Evolutionary conservation across 805 yeast species (phyloP).

Genomic region (Saccharomycopsis javanensis): DNA sequence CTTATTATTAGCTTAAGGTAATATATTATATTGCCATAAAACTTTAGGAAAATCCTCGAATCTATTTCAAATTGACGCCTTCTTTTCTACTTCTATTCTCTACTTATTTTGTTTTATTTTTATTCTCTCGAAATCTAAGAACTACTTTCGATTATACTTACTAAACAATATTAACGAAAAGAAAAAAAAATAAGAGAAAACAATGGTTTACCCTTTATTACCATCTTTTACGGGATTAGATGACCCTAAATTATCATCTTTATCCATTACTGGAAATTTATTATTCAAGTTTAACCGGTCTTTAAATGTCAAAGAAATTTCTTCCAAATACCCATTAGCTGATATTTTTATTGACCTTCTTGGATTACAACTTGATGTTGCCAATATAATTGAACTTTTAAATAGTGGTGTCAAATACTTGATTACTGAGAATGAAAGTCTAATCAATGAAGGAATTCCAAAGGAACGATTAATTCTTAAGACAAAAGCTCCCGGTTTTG

Average conservation of each 20-base stretch:
- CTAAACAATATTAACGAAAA: not conserved
- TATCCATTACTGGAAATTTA: constrained; percentile 10
- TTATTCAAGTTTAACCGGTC: constrained; percentile 2
- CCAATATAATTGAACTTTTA: constrained; percentile 36
- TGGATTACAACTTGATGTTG: not conserved
- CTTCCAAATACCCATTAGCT: constrained; percentile 21
- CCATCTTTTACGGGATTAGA: constrained; percentile 4
- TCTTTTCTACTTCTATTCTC: not conserved
- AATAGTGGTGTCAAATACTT: constrained; percentile 45
- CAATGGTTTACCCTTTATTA: constrained; percentile 8
- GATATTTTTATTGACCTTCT: constrained; percentile 22
- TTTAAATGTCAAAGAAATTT: constrained; percentile 3
- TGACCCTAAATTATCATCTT: constrained; percentile 1
- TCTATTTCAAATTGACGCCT: too few species aligned
- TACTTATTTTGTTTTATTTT: not conserved
- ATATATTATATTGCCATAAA: too few species aligned
- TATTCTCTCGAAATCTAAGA: not conserved
- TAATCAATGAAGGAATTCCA: not conserved
- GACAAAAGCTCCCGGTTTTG: not conserved
- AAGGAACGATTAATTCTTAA: not conserved
- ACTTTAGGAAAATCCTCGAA: too few species aligned
- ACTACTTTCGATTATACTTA: not conserved
- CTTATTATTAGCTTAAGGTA: too few species aligned
- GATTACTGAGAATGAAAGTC: not conserved
- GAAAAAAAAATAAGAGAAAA: too few species aligned